Percentiles rank a stretch among this genome's conserved stretches.
Evolutionary conservation across 1,139 yeast species (phyloP).

Genomic region (Yamadazyma pseudoaaseri): DNA sequence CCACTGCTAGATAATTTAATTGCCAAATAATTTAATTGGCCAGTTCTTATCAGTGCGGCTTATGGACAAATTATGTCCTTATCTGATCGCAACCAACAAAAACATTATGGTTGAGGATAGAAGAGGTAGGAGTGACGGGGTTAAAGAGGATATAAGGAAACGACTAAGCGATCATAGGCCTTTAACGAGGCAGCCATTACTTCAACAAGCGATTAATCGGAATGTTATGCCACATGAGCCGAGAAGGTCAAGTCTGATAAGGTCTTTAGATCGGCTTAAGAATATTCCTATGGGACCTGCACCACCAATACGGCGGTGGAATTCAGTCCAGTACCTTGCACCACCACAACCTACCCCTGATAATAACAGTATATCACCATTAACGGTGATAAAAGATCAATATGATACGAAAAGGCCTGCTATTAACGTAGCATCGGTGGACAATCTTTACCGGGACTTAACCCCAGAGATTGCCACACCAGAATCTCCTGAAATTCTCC

Average conservation of each 20-base stretch:
- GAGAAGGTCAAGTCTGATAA: constrained; percentile 1
- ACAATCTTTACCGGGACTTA: constrained; percentile 23
- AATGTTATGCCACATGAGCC: constrained; percentile 5
- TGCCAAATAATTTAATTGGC: constrained; percentile 2
- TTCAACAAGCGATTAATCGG: constrained; percentile 15
- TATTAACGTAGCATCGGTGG: constrained; percentile 16
- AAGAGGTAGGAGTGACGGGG: too few species aligned
- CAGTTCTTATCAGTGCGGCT: constrained; percentile 2
- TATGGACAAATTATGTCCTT: too few species aligned
- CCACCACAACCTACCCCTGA: background rate
- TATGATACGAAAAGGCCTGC: constrained; percentile 27
- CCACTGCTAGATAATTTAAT: background rate
- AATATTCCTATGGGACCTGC: constrained; percentile 21
- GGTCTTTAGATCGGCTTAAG: constrained; percentile 6
- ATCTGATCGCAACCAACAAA: too few species aligned
- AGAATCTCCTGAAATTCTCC: constrained; percentile 12
- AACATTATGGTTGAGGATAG: too few species aligned
- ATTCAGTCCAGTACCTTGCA: constrained; percentile 17
- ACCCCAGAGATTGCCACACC: constrained; percentile 3
- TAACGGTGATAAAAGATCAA: constrained; percentile 29
- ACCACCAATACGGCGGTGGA: constrained; percentile 21
- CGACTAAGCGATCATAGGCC: too few species aligned
- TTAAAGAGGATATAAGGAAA: too few species aligned
- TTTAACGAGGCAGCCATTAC: constrained; percentile 12
- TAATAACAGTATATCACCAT: constrained; percentile 24